These are phyloP conservation scores for Saxophila tyrrhenica DNA, from an alignment of 495 filamentous ascomycete genomes.

Conservation along the genomic window DNA sequence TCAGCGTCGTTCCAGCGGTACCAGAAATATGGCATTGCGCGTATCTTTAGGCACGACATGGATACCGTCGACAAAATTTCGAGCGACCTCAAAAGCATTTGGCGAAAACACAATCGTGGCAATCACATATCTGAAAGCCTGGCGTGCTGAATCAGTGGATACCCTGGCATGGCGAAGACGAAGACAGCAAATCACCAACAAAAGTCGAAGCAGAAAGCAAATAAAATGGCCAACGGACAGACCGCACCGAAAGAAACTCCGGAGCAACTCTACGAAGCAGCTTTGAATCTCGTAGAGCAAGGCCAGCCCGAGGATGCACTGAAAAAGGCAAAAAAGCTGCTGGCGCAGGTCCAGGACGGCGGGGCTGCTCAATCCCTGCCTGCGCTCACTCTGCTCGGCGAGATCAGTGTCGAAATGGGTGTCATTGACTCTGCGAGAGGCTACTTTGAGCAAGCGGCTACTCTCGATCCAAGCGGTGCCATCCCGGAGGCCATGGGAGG, in stretches of 20 bases:
- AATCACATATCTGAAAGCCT: too few species aligned
- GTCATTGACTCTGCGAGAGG: slow-evolving; percentile 58
- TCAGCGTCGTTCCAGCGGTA: too few species aligned
- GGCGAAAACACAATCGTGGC: too few species aligned
- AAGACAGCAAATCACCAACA: slow-evolving; percentile 17
- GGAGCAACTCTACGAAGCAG: slow-evolving; percentile 50
- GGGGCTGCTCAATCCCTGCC: slow-evolving; percentile 40
- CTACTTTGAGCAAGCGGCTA: slow-evolving; percentile 57
- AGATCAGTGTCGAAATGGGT: slow-evolving; percentile 76
- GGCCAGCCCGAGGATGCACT: slow-evolving; percentile 59
- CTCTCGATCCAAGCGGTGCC: slow-evolving; percentile 59
- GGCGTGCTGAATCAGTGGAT: too few species aligned
- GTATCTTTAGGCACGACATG: too few species aligned
- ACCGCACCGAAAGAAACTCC: slow-evolving; percentile 31
- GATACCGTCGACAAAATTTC: too few species aligned
- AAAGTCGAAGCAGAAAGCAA: slow-evolving; percentile 16
- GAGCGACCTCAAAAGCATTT: too few species aligned
- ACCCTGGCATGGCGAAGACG: slow-evolving; percentile 30
- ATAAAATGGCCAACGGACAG: slow-evolving; percentile 10
- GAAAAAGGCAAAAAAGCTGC: slow-evolving; percentile 49
- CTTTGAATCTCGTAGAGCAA: slow-evolving; percentile 57
- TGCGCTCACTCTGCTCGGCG: slow-evolving; percentile 66
- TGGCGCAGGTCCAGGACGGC: slow-evolving; percentile 37
- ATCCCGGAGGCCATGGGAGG: slow-evolving; percentile 53
- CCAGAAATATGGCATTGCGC: too few species aligned